Conservation (phyloP, 495 filamentous ascomycete species). For the Xylaria intraflava region DNA sequence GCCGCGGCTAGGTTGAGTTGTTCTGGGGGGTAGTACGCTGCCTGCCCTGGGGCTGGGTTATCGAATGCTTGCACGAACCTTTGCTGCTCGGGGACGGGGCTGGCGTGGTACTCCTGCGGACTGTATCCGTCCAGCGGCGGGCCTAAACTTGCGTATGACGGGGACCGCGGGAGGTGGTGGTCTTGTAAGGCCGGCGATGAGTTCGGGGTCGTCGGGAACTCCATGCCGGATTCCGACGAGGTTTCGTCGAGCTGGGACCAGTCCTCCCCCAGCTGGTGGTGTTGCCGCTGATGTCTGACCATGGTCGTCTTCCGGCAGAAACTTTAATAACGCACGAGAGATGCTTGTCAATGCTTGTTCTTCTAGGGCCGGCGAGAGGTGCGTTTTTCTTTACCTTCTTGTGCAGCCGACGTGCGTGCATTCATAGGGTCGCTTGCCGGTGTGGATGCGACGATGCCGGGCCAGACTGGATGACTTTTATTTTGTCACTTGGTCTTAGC, state of each 20-base stretch:
- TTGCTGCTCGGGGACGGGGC: slow-evolving; percentile 27
- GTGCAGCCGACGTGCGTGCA: slow-evolving; percentile 72
- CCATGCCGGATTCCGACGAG: slow-evolving; percentile 49
- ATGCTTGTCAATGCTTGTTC: slow-evolving; percentile 19
- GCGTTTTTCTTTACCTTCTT: slow-evolving; percentile 55
- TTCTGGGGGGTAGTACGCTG: slow-evolving; percentile 43
- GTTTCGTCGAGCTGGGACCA: slow-evolving; percentile 47
- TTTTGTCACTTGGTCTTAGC: slow-evolving; percentile 6
- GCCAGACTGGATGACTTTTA: slow-evolving; percentile 83
- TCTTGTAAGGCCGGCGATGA: slow-evolving; percentile 18
- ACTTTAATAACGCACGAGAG: slow-evolving; percentile 36
- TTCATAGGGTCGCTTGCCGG: slow-evolving; percentile 76
- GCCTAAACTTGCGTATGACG: slow-evolving; percentile 40
- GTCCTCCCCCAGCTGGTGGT: slow-evolving; percentile 57
- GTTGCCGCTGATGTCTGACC: slow-evolving; percentile 71
- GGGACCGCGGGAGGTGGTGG: slow-evolving; percentile 34
- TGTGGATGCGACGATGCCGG: slow-evolving; percentile 80
- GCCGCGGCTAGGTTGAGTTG: slow-evolving; percentile 46
- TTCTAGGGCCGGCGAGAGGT: slow-evolving; percentile 3
- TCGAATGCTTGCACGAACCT: slow-evolving; percentile 31
- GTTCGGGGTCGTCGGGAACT: slow-evolving; percentile 44
- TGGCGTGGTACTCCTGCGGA: slow-evolving; percentile 33
- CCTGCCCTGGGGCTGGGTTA: slow-evolving; percentile 37
- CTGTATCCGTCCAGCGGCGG: slow-evolving; percentile 37
- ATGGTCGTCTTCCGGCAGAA: slow-evolving; percentile 86